A percentile compares a stretch with the other conserved stretches of the same genome.
phyloP scores from a whole-genome alignment of 768 basidiomycete species.

The Pleurotus ostreatus region DNA sequence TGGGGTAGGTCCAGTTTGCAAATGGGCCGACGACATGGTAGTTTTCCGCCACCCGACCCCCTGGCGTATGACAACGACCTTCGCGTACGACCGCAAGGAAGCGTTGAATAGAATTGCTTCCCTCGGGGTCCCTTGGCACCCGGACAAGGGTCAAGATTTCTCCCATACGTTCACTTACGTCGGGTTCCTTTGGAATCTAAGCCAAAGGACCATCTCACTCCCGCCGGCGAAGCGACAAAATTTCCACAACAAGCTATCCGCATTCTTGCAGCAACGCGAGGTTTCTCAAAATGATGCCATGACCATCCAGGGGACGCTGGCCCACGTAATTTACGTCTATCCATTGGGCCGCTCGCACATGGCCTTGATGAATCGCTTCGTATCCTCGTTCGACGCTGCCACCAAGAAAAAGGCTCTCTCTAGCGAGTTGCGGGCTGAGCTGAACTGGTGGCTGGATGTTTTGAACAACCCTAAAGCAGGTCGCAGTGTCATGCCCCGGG shows the following conservation, averaged over 20 bases:
- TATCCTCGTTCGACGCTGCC: constrained; percentile 15
- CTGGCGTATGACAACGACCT: neutral
- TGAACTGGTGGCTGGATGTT: constrained; percentile 25
- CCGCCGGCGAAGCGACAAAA: constrained; percentile 21
- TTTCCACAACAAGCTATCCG: constrained; percentile 13
- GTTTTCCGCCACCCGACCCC: neutral
- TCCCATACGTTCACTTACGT: constrained; percentile 14
- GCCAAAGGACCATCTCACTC: constrained; percentile 18
- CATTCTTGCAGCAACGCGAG: constrained; percentile 7
- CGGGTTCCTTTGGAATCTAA: constrained; percentile 27
- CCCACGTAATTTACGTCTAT: constrained; percentile 25
- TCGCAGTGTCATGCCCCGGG: constrained; percentile 1
- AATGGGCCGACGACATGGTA: constrained; percentile 19
- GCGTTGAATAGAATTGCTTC: neutral
- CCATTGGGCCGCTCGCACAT: constrained; percentile 15
- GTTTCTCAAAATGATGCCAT: constrained; percentile 4
- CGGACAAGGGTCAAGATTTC: constrained; percentile 17
- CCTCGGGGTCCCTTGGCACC: constrained; percentile 20
- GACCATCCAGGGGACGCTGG: constrained; percentile 25
- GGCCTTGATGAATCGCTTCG: constrained; percentile 21
- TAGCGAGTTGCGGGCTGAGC: constrained; percentile 15
- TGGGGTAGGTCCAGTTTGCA: constrained; percentile 9
- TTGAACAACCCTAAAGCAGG: neutral
- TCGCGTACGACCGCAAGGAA: neutral
- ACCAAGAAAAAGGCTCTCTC: constrained; percentile 12